A percentile compares a stretch with the other conserved stretches of the same genome.
phyloP scores from a whole-genome alignment of 73 alveolate species.

The Tetrahymena thermophila region DNA sequence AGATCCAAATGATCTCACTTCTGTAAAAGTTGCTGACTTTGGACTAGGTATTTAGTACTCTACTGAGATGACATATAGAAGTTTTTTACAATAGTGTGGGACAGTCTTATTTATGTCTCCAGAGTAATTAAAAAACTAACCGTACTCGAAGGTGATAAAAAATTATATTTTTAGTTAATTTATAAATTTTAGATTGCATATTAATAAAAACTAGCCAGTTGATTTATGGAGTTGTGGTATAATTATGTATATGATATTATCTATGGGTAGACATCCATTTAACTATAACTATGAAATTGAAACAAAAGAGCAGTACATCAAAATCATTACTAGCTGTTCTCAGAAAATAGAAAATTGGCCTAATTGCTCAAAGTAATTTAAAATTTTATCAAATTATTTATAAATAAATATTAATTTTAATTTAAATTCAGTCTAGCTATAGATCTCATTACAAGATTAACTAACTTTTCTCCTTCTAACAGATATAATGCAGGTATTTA shows the following conservation, averaged over 20 bases:
- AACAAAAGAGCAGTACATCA: not conserved
- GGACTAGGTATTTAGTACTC: slow-evolving; percentile 35
- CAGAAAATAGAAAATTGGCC: not conserved
- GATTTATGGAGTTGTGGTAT: slow-evolving; percentile 45
- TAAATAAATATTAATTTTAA: not conserved
- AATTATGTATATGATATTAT: slow-evolving; percentile 17
- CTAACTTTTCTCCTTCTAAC: not conserved
- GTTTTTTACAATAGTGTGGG: slow-evolving; percentile 34
- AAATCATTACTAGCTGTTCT: not conserved
- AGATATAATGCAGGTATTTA: slow-evolving; percentile 13
- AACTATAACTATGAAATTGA: not conserved
- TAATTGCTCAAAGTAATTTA: not conserved
- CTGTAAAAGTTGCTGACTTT: slow-evolving; percentile 37
- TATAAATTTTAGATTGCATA: not conserved
- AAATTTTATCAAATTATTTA: not conserved
- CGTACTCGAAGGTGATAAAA: slow-evolving; percentile 1
- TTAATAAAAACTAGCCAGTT: not conserved
- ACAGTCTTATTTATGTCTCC: slow-evolving; percentile 41
- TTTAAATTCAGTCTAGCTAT: not conserved
- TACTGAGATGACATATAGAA: not conserved
- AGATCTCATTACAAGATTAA: slow-evolving; percentile 27
- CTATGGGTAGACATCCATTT: slow-evolving; percentile 37
- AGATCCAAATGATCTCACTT: slow-evolving; percentile 8
- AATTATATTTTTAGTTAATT: not conserved
- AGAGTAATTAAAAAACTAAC: slow-evolving; percentile 28